Percentiles rank a stretch among this genome's conserved stretches.
Evolutionary conservation across 2,329 filamentous ascomycete genomes (phyloP).

Genomic region (Dichotomopilus funicola): DNA sequence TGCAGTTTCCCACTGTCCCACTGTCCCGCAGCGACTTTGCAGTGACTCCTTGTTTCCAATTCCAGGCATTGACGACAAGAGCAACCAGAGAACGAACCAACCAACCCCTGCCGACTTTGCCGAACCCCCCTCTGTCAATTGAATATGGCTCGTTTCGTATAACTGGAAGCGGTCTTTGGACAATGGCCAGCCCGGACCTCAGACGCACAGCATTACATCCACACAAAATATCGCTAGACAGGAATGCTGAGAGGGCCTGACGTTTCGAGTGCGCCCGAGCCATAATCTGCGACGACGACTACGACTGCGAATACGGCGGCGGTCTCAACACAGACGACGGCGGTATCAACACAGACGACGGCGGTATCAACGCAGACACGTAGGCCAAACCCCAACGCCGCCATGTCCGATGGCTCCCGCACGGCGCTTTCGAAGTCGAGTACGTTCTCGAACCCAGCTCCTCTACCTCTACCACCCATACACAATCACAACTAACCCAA

Average conservation of each 20-base stretch:
- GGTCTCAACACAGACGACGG: neutral
- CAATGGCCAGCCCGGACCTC: conserved; percentile 11
- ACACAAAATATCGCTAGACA: neutral
- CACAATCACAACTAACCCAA: neutral
- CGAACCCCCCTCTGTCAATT: too few species aligned
- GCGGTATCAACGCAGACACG: neutral
- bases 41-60: neutral
- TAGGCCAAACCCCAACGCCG: conserved; percentile 7
- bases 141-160: too few species aligned
- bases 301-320: too few species aligned
- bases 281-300: neutral
- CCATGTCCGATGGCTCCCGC: conserved; percentile 31
- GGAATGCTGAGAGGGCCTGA: neutral
- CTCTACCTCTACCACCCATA: neutral
- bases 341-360: neutral
- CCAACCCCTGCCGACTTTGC: too few species aligned
- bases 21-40: neutral
- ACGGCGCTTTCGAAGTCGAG: conserved; percentile 31
- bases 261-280: neutral
- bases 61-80: neutral
- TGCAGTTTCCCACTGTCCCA: neutral
- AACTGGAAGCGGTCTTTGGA: neutral
- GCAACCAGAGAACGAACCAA: neutral
- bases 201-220: neutral
- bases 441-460: conserved; percentile 16